A percentile compares a stretch with the other conserved stretches of the same genome.
phyloP scores from a whole-genome alignment of 495 filamentous ascomycete genomes.

The Aspergillus nidulans region DNA sequence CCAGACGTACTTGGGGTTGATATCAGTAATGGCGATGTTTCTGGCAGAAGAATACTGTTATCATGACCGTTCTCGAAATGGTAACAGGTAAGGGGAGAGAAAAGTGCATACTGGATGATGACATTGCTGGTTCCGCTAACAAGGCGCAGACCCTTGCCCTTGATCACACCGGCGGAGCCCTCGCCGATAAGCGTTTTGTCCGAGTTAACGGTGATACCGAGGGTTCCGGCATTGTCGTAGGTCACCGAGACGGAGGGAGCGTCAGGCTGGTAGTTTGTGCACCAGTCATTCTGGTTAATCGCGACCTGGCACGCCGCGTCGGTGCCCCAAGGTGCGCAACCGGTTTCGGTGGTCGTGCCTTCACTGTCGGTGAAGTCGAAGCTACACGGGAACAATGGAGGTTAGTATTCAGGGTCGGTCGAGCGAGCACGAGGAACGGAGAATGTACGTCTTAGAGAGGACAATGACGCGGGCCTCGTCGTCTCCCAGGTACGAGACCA shows the following conservation, averaged over 20 bases:
- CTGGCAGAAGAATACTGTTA: conserved; percentile 3
- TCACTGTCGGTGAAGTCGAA: conserved; percentile 44
- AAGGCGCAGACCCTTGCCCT: conserved; percentile 43
- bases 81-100: background rate
- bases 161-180: conserved; percentile 36
- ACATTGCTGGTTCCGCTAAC: conserved; percentile 41
- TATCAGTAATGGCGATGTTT: conserved; percentile 45
- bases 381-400: background rate
- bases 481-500: conserved; percentile 42
- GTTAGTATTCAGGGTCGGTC: background rate
- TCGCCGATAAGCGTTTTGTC: conserved; percentile 43
- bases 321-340: conserved; percentile 46
- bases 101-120: conserved; percentile 38
- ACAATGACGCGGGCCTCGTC: conserved; percentile 35
- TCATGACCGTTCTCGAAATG: background rate
- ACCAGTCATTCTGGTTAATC: conserved; percentile 51
- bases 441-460: conserved; percentile 27
- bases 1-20: conserved; percentile 49
- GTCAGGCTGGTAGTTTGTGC: conserved; percentile 34
- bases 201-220: conserved; percentile 42
- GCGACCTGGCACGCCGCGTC: conserved; percentile 44
- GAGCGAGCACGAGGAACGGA: background rate
- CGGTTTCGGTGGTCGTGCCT: conserved; percentile 37
- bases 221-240: conserved; percentile 43
- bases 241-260: conserved; percentile 34